Percentiles rank a stretch among this genome's conserved stretches.
phyloP scores from a whole-genome alignment of 1,284 basidiomycete species.

The Ustilago cynodontis region DNA sequence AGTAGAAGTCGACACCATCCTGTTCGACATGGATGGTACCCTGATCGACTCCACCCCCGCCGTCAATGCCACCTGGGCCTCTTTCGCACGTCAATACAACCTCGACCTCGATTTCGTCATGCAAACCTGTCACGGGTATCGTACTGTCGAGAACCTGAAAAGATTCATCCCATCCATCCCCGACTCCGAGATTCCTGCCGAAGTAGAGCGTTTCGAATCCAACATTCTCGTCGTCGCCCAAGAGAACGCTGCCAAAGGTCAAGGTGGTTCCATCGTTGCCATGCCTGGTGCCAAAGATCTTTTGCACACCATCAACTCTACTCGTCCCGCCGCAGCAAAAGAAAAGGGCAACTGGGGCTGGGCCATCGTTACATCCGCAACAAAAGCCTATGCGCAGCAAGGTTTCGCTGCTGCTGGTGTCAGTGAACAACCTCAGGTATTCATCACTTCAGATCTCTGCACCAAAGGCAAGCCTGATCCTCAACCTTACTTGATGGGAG shows the following conservation, averaged over 20 bases:
- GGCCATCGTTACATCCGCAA: slow-evolving; percentile 70
- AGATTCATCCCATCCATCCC: slow-evolving; percentile 63
- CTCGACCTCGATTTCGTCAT: slow-evolving; percentile 66
- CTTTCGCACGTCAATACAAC: slow-evolving; percentile 61
- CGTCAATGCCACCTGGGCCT: slow-evolving; percentile 66
- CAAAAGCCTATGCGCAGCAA: slow-evolving; percentile 64
- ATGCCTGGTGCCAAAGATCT: slow-evolving; percentile 66
- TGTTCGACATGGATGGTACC: slow-evolving; percentile 70
- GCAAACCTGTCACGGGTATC: slow-evolving; percentile 64
- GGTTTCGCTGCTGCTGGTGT: slow-evolving; percentile 61
- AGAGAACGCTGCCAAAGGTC: slow-evolving; percentile 46
- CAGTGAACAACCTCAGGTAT: slow-evolving; percentile 49
- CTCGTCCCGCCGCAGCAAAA: slow-evolving; percentile 17
- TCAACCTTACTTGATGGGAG: slow-evolving; percentile 66
- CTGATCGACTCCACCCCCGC: slow-evolving; percentile 68
- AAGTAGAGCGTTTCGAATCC: slow-evolving; percentile 63
- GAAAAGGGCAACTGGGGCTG: slow-evolving; percentile 55
- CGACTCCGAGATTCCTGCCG: slow-evolving; percentile 51
- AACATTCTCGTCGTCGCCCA: slow-evolving; percentile 64
- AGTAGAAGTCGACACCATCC: slow-evolving; percentile 59
- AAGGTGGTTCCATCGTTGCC: slow-evolving; percentile 62
- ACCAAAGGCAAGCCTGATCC: slow-evolving; percentile 67
- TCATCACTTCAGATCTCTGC: slow-evolving; percentile 66
- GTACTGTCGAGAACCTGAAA: slow-evolving; percentile 66
- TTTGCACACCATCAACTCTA: slow-evolving; percentile 55